A percentile compares a stretch with the other conserved stretches of the same genome.
phyloP scores from a whole-genome alignment of 1,139 yeast genomes.

The Meyerozyma guilliermondii region DNA sequence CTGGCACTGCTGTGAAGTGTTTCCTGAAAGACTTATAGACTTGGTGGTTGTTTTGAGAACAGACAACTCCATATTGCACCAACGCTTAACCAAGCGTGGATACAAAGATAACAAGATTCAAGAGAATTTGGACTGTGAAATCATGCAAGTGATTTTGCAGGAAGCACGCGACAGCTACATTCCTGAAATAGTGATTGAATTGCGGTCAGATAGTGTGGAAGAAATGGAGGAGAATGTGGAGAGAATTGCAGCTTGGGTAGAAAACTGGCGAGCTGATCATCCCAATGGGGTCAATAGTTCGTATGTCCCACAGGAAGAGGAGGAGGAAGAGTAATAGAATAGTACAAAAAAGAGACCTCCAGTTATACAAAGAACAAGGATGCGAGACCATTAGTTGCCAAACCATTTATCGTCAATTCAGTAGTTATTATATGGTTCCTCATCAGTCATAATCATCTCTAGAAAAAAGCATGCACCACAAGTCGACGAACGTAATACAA shows the following conservation, averaged over 20 bases:
- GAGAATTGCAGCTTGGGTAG: constrained; percentile 69
- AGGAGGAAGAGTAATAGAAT: constrained; percentile 10
- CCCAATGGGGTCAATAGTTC: constrained; percentile 37
- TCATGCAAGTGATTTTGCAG: constrained; percentile 85
- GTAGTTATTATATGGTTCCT: no score
- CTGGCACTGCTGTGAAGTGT: constrained; percentile 97
- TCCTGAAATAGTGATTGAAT: constrained; percentile 75
- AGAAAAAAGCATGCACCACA: constrained; percentile 4
- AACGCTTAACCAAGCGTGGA: constrained; percentile 67
- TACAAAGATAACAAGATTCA: constrained; percentile 77
- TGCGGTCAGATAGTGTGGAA: constrained; percentile 65
- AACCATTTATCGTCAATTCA: no score
- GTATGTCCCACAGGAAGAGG: constrained; percentile 18
- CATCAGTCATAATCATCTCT: not conserved
- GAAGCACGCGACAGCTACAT: constrained; percentile 85
- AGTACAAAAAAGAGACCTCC: no score
- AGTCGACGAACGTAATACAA: constrained; percentile 26
- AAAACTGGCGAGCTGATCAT: constrained; percentile 59
- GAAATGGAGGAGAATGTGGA: constrained; percentile 78
- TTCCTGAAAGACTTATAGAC: constrained; percentile 90
- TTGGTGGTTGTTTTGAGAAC: constrained; percentile 85
- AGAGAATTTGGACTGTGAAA: constrained; percentile 93
- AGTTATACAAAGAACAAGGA: no score
- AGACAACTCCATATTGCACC: constrained; percentile 65
- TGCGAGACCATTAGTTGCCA: no score